Evolutionary conservation across 208 protist species (phyloP), one percentile per base, ranked within the genome.

Genomic region (Leishmania arabica): DNA sequence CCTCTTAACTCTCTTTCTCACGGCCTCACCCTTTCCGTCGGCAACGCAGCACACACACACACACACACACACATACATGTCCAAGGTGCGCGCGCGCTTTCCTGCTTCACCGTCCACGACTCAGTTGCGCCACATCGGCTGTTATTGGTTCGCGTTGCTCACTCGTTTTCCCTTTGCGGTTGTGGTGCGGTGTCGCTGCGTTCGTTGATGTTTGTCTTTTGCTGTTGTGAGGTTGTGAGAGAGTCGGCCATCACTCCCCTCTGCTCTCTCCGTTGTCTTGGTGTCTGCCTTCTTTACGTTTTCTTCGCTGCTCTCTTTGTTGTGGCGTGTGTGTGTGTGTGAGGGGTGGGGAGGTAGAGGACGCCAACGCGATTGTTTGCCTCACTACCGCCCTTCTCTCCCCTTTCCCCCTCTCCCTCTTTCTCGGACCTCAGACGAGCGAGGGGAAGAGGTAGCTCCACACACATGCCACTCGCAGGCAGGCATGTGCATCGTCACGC

Each of bases 261-360:
- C 17, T 68, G 42, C 34, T 78, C 58, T 69, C 37, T 81, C 31
- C 65, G n/a, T 15, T 81, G 34, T 78, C 73, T 31, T 64, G 19
- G 3, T 64, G 11, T 64, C n/a, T 11, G 27, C 58, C 11, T 76
- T n/a, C 73, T 73, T 56, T 77, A n/a, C 54, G 11, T 75, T 56
- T 56, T 24, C 34, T 6, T 68, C 31, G 34, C 15, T 40, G 2
- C 8, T 45, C 34, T 84, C n/a, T 64, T n/a, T 56, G 69, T 27
- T 3, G 21, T 31, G 19, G 42, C 47, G 11, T 74, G 69, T 37
- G 40, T 19, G 64, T 69, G 42, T 0, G 64, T 37, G 9, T 0
- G 6, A 0, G 56, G 56, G 6, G 0, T 37, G 34, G 34, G 34
- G 34, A 37, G 19, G 7, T 45, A 40, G 37, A 24, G 13, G 34